Percentiles rank a stretch among this genome's conserved stretches.
Evolutionary conservation across 2,329 filamentous ascomycete genomes (phyloP).

Genomic region (Ciborinia camelliae): DNA sequence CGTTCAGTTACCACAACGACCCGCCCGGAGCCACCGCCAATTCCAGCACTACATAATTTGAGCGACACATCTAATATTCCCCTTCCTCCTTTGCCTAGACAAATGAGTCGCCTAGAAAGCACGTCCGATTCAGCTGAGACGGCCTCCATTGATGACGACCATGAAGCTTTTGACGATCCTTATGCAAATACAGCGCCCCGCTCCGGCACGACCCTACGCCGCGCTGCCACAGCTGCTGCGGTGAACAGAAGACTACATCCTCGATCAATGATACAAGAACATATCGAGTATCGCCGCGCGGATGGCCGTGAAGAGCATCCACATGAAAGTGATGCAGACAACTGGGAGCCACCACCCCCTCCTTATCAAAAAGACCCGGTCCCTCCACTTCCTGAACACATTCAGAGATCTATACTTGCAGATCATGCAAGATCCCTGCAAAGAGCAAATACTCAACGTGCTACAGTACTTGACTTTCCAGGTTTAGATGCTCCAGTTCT

Average conservation of each 20-base stretch:
- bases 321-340: constrained; percentile 83
- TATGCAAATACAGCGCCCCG: constrained; percentile 71
- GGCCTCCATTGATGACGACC: constrained; percentile 34
- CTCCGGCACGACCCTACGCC: constrained; percentile 65
- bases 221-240: constrained; percentile 73
- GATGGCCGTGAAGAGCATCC: constrained; percentile 70
- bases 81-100: constrained; percentile 23
- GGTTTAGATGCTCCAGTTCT: constrained; percentile 28
- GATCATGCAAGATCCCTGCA: constrained; percentile 33
- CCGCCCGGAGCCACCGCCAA: constrained; percentile 28
- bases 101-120: constrained; percentile 25
- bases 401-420: constrained; percentile 36
- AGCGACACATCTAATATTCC: constrained; percentile 25
- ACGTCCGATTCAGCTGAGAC: constrained; percentile 27
- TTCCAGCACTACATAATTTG: constrained; percentile 27
- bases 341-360: constrained; percentile 83
- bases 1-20: constrained; percentile 46
- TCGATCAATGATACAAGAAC: constrained; percentile 50
- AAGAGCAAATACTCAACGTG: constrained; percentile 31
- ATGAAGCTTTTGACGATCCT: constrained; percentile 62
- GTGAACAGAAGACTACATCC: constrained; percentile 66
- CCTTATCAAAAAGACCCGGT: constrained; percentile 67
- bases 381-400: constrained; percentile 37
- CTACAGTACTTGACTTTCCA: constrained; percentile 29
- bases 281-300: constrained; percentile 62